These are phyloP conservation scores for Alternaria arbusti DNA, from an alignment of 2,329 filamentous ascomycete genomes.

Conservation along the genomic window DNA sequence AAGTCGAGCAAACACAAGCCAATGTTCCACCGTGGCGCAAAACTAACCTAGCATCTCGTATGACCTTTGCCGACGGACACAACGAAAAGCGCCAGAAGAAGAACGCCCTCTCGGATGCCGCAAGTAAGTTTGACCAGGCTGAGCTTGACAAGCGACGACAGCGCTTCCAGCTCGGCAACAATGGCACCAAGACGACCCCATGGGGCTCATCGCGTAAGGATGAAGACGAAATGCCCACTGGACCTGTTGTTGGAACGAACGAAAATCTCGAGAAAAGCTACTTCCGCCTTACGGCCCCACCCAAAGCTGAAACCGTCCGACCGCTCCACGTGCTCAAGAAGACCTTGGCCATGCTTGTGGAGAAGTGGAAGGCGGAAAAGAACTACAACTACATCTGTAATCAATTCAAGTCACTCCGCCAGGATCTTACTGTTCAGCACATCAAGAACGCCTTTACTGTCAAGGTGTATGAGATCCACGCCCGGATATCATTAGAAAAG, in stretches of 20 bases:
- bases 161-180: constrained; percentile 72
- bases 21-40: constrained; percentile 74
- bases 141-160: constrained; percentile 86
- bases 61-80: constrained; percentile 64
- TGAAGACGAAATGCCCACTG: constrained; percentile 57
- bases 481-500: constrained; percentile 95
- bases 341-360: constrained; percentile 86
- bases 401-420: constrained; percentile 97
- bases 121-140: constrained; percentile 90
- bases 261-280: constrained; percentile 90
- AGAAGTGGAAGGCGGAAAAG: constrained; percentile 90
- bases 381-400: constrained; percentile 99
- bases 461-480: constrained; percentile 95
- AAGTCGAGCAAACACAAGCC: constrained; percentile 59
- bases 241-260: constrained; percentile 85
- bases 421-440: constrained; percentile 97
- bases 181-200: constrained; percentile 61
- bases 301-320: constrained; percentile 86
- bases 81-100: constrained; percentile 57
- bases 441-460: constrained; percentile 98
- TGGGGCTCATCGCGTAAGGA: constrained; percentile 56
- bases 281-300: constrained; percentile 88
- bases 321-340: constrained; percentile 80
- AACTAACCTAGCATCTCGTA: constrained; percentile 76
- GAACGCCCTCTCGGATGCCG: constrained; percentile 57